phyloP scores from a whole-genome alignment of 2,329 filamentous ascomycete genomes.

The Aspergillus novoparasiticus region DNA sequence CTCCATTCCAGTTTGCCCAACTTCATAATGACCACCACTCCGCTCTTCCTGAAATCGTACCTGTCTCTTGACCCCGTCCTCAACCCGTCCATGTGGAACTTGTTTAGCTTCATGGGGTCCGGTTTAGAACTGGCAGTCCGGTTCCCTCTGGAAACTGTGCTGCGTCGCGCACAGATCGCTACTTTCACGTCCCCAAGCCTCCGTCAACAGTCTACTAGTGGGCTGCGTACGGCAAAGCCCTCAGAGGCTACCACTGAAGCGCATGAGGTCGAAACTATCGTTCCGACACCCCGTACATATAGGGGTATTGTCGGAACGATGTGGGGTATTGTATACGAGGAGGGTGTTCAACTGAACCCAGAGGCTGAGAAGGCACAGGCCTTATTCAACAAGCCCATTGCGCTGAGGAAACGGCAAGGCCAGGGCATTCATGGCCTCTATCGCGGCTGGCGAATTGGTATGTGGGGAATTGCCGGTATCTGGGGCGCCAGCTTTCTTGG shows the following conservation, averaged over 20 bases:
- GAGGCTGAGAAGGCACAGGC: slow-evolving; percentile 46
- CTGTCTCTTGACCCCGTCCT: slow-evolving; percentile 79
- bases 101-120: slow-evolving; percentile 80
- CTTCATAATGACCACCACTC: slow-evolving; percentile 77
- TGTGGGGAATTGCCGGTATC: slow-evolving; percentile 58
- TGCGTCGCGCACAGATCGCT: slow-evolving; percentile 82
- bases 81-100: slow-evolving; percentile 78
- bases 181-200: slow-evolving; percentile 63
- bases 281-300: slow-evolving; percentile 75
- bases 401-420: slow-evolving; percentile 49
- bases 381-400: slow-evolving; percentile 42
- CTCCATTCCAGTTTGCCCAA: slow-evolving; percentile 84
- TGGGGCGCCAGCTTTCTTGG: slow-evolving; percentile 54
- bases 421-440: slow-evolving; percentile 60
- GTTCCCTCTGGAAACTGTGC: slow-evolving; percentile 86
- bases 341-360: slow-evolving; percentile 61
- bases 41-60: slow-evolving; percentile 81
- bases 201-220: slow-evolving; percentile 34
- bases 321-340: slow-evolving; percentile 81
- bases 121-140: slow-evolving; percentile 81
- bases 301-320: slow-evolving; percentile 88
- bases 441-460: slow-evolving; percentile 59
- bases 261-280: slow-evolving; percentile 67
- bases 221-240: slow-evolving; percentile 18
- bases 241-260: slow-evolving; percentile 14